phyloP scores from a whole-genome alignment of 345 rosid genomes.

The Eucalyptus melliodora region DNA sequence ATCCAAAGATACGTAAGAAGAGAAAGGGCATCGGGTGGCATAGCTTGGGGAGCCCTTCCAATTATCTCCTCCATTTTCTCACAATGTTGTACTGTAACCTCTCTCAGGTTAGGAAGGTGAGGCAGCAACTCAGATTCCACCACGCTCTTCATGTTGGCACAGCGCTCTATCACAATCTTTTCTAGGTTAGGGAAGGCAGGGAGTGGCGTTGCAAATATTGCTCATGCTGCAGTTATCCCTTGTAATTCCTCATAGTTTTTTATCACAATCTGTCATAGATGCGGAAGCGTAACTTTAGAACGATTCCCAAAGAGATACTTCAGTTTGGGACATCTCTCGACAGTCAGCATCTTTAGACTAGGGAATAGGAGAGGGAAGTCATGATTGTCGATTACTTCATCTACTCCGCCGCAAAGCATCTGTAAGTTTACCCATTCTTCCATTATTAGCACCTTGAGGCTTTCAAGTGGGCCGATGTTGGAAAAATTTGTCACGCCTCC shows the following conservation, averaged over 20 bases:
- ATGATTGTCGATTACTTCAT: background rate
- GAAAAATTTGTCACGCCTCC: background rate
- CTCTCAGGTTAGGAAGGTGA: slow-evolving; percentile 1
- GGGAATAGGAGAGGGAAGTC: background rate
- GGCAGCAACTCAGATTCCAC: background rate
- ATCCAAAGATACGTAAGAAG: background rate
- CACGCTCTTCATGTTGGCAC: background rate
- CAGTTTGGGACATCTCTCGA: background rate
- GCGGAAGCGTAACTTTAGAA: background rate
- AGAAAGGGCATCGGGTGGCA: background rate
- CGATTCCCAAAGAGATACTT: background rate
- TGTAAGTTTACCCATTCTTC: background rate
- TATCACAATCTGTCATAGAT: too few relatives aligned
- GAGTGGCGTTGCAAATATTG: background rate
- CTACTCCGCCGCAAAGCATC: background rate
- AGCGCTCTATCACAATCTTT: background rate
- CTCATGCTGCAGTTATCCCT: background rate
- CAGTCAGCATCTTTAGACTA: background rate
- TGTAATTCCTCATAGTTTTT: too few relatives aligned
- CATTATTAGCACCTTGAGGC: background rate
- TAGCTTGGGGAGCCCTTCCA: background rate
- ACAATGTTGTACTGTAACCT: background rate
- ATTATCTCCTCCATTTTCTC: background rate
- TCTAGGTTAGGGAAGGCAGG: background rate
- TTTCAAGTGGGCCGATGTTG: background rate